phyloP scores from a whole-genome alignment of 2,329 filamentous ascomycete genomes.

The Colletotrichum sp. region DNA sequence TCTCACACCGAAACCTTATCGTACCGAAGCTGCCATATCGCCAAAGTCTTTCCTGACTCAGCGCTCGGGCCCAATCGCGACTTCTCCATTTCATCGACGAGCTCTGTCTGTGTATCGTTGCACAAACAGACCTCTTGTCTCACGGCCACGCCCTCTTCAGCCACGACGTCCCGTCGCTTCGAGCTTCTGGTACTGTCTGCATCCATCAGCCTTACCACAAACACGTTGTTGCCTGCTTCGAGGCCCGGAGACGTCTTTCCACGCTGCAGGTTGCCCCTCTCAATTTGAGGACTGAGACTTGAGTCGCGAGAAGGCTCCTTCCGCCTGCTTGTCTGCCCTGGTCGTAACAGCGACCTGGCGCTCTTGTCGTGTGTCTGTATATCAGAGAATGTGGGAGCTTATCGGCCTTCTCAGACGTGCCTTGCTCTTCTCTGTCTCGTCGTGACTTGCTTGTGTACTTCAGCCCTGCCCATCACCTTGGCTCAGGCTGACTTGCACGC shows the following conservation, averaged over 20 bases:
- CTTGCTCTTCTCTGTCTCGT: background rate
- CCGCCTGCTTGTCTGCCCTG: background rate
- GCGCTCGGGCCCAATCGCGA: background rate
- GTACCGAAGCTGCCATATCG: background rate
- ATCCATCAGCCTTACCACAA: background rate
- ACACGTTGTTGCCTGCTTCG: background rate
- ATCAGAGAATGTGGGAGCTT: background rate
- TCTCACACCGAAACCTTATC: conserved; percentile 16
- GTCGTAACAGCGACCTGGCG: background rate
- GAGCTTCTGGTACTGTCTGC: background rate
- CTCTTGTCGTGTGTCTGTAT: background rate
- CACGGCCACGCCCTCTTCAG: background rate
- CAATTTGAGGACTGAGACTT: background rate
- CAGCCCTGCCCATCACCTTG: conserved; percentile 8
- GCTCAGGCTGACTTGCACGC: conserved; percentile 11
- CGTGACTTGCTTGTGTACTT: background rate
- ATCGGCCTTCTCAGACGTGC: background rate
- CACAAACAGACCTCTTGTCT: background rate
- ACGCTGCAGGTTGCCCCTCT: background rate
- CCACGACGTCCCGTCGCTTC: background rate
- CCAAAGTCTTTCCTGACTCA: conserved; percentile 7
- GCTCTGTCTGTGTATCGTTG: background rate
- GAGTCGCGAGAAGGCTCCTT: background rate
- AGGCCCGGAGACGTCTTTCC: background rate
- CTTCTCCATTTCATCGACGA: background rate